phyloP scores from a whole-genome alignment of 1,139 yeast genomes.

The Taphrina betulina region DNA sequence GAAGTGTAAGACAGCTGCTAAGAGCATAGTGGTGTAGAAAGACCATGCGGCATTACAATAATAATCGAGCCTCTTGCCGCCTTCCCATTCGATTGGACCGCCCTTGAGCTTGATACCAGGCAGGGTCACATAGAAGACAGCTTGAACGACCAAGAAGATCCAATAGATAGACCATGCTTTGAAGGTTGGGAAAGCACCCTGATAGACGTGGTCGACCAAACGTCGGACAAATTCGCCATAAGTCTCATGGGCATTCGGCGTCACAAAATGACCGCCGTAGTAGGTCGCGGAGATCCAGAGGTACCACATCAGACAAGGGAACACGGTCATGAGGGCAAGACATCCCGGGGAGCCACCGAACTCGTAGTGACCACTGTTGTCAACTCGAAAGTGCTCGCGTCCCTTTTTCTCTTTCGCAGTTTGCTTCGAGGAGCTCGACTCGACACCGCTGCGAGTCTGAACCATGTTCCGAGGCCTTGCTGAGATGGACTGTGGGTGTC shows the following conservation, averaged over 20 bases:
- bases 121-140: slow-evolving; percentile 71
- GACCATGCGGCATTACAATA: slow-evolving; percentile 89
- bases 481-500: too few relatives aligned
- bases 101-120: slow-evolving; percentile 97
- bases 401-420: background rate
- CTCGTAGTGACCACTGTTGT: slow-evolving; percentile 48
- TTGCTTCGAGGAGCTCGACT: background rate
- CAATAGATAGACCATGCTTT: slow-evolving; percentile 70
- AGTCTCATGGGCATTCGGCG: slow-evolving; percentile 53
- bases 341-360: slow-evolving; percentile 97
- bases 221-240: slow-evolving; percentile 57
- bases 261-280: slow-evolving; percentile 69
- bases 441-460: slow-evolving; percentile 4
- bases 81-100: slow-evolving; percentile 79
- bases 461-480: background rate
- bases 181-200: slow-evolving; percentile 67
- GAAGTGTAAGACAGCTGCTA: slow-evolving; percentile 64
- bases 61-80: slow-evolving; percentile 79
- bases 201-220: slow-evolving; percentile 50
- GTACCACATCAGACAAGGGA: slow-evolving; percentile 91
- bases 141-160: slow-evolving; percentile 69
- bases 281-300: slow-evolving; percentile 90
- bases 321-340: slow-evolving; percentile 85
- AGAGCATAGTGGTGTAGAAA: slow-evolving; percentile 64
- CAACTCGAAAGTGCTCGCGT: slow-evolving; percentile 10